Percentiles rank a stretch among this genome's conserved stretches.
phyloP scores from a whole-genome alignment of 164 flowering plant species.

The Dillenia turbinata region DNA sequence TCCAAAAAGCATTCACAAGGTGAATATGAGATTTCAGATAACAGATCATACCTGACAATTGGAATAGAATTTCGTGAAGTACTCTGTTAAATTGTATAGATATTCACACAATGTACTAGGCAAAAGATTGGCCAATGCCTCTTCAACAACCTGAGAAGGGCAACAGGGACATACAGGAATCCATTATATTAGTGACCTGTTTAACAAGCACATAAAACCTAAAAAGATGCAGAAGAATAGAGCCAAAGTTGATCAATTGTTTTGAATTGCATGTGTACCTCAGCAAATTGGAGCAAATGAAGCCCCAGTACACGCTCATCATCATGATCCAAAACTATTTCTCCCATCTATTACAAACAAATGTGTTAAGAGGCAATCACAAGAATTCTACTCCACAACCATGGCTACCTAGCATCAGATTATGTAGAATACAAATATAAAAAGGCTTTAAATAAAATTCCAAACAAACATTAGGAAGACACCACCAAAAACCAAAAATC shows the following conservation, averaged over 20 bases:
- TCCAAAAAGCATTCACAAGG: too few species aligned
- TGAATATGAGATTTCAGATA: too few species aligned
- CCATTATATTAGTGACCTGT: neutral
- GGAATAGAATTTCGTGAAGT: conserved; percentile 66
- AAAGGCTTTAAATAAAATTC: too few species aligned
- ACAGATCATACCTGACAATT: conserved; percentile 65
- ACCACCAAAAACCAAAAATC: neutral
- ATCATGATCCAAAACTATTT: conserved; percentile 48
- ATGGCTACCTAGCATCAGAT: too few species aligned
- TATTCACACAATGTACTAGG: conserved; percentile 85
- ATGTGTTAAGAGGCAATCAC: neutral
- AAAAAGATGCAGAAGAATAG: neutral
- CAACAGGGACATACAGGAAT: neutral
- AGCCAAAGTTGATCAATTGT: neutral
- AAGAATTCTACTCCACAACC: too few species aligned
- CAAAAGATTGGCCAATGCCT: conserved; percentile 69
- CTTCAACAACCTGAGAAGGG: conserved; percentile 65
- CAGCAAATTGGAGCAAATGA: conserved; percentile 85
- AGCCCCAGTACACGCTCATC: conserved; percentile 83
- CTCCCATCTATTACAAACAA: conserved; percentile 45
- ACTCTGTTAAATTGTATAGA: conserved; percentile 75
- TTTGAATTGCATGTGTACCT: conserved; percentile 39
- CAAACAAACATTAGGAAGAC: conserved; percentile 2
- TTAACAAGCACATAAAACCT: neutral
- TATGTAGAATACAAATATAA: too few species aligned